phyloP scores from a whole-genome alignment of 2,329 filamentous ascomycete genomes.

The Cladosporium velox region DNA sequence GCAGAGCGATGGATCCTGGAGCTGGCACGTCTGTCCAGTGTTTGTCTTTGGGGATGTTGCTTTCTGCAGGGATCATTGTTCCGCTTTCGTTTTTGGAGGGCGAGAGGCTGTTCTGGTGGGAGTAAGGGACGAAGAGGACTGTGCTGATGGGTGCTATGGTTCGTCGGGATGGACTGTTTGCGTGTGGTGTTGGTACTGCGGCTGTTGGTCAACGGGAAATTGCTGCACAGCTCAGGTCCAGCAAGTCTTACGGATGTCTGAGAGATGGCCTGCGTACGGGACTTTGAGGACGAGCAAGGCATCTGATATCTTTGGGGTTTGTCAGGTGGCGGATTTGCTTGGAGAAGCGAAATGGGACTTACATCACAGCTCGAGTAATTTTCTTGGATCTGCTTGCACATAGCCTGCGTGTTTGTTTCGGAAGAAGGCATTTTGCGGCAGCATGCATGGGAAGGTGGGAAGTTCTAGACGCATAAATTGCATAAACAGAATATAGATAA shows the following conservation, averaged over 20 bases:
- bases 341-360: slow-evolving; percentile 10
- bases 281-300: slow-evolving; percentile 70
- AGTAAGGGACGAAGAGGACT: slow-evolving; percentile 63
- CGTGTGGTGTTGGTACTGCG: slow-evolving; percentile 7
- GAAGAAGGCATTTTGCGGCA: background rate
- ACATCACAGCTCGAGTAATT: slow-evolving; percentile 39
- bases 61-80: slow-evolving; percentile 23
- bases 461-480: background rate
- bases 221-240: too few species aligned
- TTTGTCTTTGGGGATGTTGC: slow-evolving; percentile 59
- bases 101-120: slow-evolving; percentile 35
- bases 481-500: background rate
- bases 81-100: background rate
- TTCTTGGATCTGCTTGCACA: slow-evolving; percentile 23
- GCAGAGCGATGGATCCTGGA: slow-evolving; percentile 62
- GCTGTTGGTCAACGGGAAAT: background rate
- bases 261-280: slow-evolving; percentile 65
- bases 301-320: slow-evolving; percentile 58
- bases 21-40: slow-evolving; percentile 70
- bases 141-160: slow-evolving; percentile 60
- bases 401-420: background rate
- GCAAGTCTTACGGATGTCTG: slow-evolving; percentile 56
- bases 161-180: background rate
- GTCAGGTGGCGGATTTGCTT: background rate
- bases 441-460: background rate